phyloP scores from a whole-genome alignment of 2,329 filamentous ascomycete species.

The Fusarium chaquense region DNA sequence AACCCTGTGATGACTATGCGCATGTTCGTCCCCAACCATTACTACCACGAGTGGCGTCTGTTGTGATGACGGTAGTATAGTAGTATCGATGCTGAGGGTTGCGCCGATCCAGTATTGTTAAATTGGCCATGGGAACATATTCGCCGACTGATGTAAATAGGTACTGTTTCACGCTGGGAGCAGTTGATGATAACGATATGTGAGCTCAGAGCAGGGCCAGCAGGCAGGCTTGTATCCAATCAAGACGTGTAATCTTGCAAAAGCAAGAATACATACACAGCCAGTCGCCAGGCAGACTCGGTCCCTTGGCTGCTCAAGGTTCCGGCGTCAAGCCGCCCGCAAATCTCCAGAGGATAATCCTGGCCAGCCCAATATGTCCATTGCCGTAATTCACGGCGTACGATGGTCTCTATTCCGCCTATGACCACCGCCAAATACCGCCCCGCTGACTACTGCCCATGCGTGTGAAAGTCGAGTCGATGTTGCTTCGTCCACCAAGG shows the following conservation, averaged over 20 bases:
- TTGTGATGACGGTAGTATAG: neutral
- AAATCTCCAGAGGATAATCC: slow-evolving; percentile 30
- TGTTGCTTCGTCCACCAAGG: neutral
- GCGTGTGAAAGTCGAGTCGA: neutral
- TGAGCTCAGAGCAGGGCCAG: neutral
- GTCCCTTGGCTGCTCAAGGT: slow-evolving; percentile 36
- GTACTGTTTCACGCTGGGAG: slow-evolving; percentile 8
- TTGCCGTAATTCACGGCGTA: slow-evolving; percentile 31
- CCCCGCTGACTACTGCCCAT: neutral
- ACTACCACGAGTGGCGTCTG: neutral
- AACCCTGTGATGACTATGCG: neutral
- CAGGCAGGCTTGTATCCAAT: slow-evolving; percentile 32
- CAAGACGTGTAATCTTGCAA: slow-evolving; percentile 25
- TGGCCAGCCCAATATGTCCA: slow-evolving; percentile 21
- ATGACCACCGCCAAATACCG: slow-evolving; percentile 26
- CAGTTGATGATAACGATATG: slow-evolving; percentile 33
- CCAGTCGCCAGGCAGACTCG: slow-evolving; percentile 17
- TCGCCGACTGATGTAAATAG: neutral
- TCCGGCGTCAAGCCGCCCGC: slow-evolving; percentile 28
- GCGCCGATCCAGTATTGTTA: neutral
- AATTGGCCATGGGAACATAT: neutral
- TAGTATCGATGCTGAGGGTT: neutral
- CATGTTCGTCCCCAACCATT: neutral
- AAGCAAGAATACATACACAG: slow-evolving; percentile 31
- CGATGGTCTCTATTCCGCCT: slow-evolving; percentile 33